These are phyloP conservation scores for Komagataella populi DNA, from an alignment of 805 yeast species.

Conservation along the genomic window DNA sequence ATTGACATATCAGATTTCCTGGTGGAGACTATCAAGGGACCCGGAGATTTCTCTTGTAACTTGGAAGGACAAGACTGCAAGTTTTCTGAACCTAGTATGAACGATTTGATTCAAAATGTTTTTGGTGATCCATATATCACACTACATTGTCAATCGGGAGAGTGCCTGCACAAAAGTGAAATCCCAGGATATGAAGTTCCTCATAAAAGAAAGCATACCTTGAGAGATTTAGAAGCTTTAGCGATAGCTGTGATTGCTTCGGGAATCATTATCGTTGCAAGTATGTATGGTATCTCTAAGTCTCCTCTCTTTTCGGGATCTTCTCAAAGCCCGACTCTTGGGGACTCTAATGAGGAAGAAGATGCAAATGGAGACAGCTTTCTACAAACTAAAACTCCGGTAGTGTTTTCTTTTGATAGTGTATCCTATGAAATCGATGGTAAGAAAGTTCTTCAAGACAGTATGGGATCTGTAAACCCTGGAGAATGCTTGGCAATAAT, in stretches of 20 bases:
- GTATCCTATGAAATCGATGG: slow-evolving; percentile 47
- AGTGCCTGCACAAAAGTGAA: slow-evolving; percentile 85
- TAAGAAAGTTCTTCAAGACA: slow-evolving; percentile 40
- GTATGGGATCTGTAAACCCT: slow-evolving; percentile 71
- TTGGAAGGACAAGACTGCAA: slow-evolving; percentile 44
- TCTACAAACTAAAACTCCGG: slow-evolving; percentile 47
- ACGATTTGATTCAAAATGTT: slow-evolving; percentile 75
- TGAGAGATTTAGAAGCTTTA: slow-evolving; percentile 30
- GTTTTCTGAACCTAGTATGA: slow-evolving; percentile 93
- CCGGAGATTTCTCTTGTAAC: slow-evolving; percentile 85
- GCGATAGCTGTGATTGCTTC: slow-evolving; percentile 27
- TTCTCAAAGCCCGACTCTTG: background rate
- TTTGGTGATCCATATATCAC: slow-evolving; percentile 93
- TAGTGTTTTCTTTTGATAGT: slow-evolving; percentile 63
- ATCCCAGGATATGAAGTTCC: slow-evolving; percentile 84
- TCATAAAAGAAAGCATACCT: slow-evolving; percentile 26
- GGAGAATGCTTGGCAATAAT: slow-evolving; percentile 88
- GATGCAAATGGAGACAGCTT: slow-evolving; percentile 20
- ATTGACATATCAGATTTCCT: slow-evolving; percentile 90
- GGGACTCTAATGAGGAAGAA: slow-evolving; percentile 15
- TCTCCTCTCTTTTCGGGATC: slow-evolving; percentile 44
- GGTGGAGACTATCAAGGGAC: slow-evolving; percentile 81
- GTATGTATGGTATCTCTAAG: slow-evolving; percentile 34
- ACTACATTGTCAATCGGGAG: slow-evolving; percentile 71
- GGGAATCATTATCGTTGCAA: slow-evolving; percentile 25